A percentile compares a stretch with the other conserved stretches of the same genome.
Conservation (phyloP, 2,329 filamentous ascomycete genomes). For the Harringtonia lauricola region DNA sequence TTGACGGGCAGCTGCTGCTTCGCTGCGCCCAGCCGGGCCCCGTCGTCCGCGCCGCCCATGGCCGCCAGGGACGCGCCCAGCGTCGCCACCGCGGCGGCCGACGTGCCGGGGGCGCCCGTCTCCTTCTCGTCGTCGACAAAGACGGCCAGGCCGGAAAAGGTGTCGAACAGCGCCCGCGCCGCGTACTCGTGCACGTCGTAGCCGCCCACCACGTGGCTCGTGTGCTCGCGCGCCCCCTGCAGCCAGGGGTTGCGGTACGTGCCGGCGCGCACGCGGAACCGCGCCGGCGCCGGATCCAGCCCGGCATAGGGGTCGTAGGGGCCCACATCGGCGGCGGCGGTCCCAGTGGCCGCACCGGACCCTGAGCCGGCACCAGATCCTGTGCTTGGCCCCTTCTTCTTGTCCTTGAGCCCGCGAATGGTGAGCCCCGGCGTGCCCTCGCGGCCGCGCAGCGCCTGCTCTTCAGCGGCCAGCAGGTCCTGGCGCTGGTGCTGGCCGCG, state of each 20-base stretch:
- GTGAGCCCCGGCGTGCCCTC: conserved; percentile 30
- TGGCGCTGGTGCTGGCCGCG: conserved; percentile 41
- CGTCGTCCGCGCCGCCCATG: conserved; percentile 8
- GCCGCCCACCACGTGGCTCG: conserved; percentile 62
- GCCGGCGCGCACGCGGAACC: conserved; percentile 53
- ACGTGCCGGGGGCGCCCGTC: conserved; percentile 13
- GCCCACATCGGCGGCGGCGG: conserved; percentile 51
- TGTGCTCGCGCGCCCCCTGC: conserved; percentile 53
- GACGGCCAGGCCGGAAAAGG: conserved; percentile 79
- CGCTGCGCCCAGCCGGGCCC: not conserved
- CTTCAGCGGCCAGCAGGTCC: conserved; percentile 19
- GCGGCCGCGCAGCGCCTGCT: conserved; percentile 26
- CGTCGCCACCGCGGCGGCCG: conserved; percentile 22
- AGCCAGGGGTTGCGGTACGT: conserved; percentile 69
- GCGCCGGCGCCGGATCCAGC: conserved; percentile 53
- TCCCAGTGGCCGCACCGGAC: conserved; percentile 17
- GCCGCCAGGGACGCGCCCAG: conserved; percentile 20
- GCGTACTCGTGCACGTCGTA: conserved; percentile 79
- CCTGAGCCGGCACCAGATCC: no score
- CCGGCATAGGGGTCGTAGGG: conserved; percentile 87
- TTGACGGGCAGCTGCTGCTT: conserved; percentile 15
- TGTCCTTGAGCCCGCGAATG: conserved; percentile 72
- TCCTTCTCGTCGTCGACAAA: conserved; percentile 72
- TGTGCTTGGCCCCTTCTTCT: conserved; percentile 24
- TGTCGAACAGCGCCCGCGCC: conserved; percentile 69